Evolutionary conservation across 1,284 basidiomycete species (phyloP), one percentile per base, ranked within the genome.

Genomic region (Trichosporon sp.): DNA sequence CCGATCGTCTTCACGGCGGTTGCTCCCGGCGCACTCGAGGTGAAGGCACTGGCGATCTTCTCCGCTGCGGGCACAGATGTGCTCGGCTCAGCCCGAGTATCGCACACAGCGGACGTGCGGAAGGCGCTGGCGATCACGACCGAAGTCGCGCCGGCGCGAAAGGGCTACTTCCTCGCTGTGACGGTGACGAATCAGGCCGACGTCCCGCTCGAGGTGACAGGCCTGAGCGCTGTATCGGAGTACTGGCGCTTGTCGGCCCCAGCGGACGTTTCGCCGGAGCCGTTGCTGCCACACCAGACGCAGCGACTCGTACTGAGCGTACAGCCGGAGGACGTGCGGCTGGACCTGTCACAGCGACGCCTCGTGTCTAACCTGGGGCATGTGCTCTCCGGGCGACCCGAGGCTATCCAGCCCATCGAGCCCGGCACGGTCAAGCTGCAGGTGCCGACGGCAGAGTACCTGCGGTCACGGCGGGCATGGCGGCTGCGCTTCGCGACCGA

Each of bases 401-500:
- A 59, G 25, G 16, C 32, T 4, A 52, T 65, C 4, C 25, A 29
- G 13, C 54, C 64, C 10, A 64, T 65, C 44, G 25, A 58, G 4
- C 67, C 64, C 0, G 37, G 54, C 1, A 16, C 44, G 1, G 62
- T 66, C 6, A 11, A 46, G 7, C 27, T 65, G 14, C 2, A 32
- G 1, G n/a, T 54, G 0, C 60, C 63, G 8, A 59, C 61, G 16
- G 58, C 69, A 3, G 58, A 65, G 23, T 74, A 72, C 61, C 36
- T 71, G 5, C 23, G 68, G 9, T 68, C 73, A 13, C 68, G 72
- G 13, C 61, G 65, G 9, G 32, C 49, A 4, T 58, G 69, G 40
- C 59, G 83, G 73, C 57, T 79, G 76, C 33, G 8, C 73, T 84
- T 62, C 71, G 74, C 59, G 79, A 13, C 10, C 31, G 0, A 72